A percentile compares a stretch with the other conserved stretches of the same genome.
Evolutionary conservation across 768 basidiomycete genomes (phyloP).

Genomic region (Boletus vinaceobasis): DNA sequence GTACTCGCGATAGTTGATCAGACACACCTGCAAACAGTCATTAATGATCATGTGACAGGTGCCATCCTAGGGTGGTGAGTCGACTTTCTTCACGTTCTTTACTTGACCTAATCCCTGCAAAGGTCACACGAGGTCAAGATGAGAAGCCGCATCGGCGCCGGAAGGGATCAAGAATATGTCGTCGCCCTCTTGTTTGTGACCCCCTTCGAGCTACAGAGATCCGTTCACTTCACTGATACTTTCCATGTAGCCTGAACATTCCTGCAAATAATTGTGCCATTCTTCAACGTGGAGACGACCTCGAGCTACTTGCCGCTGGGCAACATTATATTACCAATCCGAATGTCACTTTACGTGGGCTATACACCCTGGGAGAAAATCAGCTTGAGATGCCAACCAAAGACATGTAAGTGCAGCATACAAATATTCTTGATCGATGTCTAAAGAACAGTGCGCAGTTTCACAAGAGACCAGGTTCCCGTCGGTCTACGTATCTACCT

Average conservation of each 20-base stretch:
- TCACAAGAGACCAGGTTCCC: constrained; percentile 84
- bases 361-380: constrained; percentile 80
- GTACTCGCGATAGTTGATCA: constrained; percentile 83
- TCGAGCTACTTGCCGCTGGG: constrained; percentile 74
- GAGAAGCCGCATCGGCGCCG: constrained; percentile 50
- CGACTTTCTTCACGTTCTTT: background rate
- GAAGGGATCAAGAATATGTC: constrained; percentile 58
- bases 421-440: background rate
- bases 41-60: constrained; percentile 62
- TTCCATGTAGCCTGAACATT: constrained; percentile 60
- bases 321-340: constrained; percentile 85
- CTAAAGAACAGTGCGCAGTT: constrained; percentile 38
- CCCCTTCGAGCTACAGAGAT: background rate
- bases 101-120: background rate
- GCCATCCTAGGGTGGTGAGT: constrained; percentile 56
- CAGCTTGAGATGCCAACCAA: constrained; percentile 87
- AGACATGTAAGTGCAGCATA: constrained; percentile 57
- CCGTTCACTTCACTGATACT: background rate
- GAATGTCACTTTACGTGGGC: constrained; percentile 73
- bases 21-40: constrained; percentile 61
- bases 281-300: constrained; percentile 75
- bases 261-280: constrained; percentile 88
- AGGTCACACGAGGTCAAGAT: constrained; percentile 76
- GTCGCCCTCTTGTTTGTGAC: constrained; percentile 68
- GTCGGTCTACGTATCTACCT: constrained; percentile 81